Evolutionary conservation across 2,329 filamentous ascomycete genomes (phyloP), one percentile per base, ranked within the genome.

Genomic region (Cladosporium sp.): DNA sequence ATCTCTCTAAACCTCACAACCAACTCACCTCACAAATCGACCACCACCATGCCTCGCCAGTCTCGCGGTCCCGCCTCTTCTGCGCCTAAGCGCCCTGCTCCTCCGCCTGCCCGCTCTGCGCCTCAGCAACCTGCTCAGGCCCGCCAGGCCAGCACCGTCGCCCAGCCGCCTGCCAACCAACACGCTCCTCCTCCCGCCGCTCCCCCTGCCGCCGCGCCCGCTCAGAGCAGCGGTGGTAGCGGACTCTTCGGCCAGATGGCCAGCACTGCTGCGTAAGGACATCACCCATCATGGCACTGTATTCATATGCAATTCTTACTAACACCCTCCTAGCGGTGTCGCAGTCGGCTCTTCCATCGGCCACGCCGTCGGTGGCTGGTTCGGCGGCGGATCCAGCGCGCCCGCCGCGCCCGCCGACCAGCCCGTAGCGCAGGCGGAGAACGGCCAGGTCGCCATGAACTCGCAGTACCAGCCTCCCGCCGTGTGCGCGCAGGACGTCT

Each of bases 171-270:
- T 30, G 66, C 72, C 47, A 69, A 77, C 41, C 70, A 72, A 48
- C 72, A 77, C 43, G 70, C 76, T 50, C 80, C 81, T 50, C 70
- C 76, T 49, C 45, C 45, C 32, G 69, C 71, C 52, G 52, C 57
- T 45, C 73, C 67, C 56, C 64, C 68, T 54, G 73, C 63, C 47
- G 24, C 45, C 19, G 63, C 69, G 27, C 66, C 68, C 27, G 66
- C 67, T 22, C 67, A 67, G 43, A 73, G 76, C 48, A 73, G 76
- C 48, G 79, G 85, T 59, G 88, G 90, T 22, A 85, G 89, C 4
- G 92, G 93, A 57, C 79, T 99, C 9, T 89, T 99, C 62, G 92
- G 89, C 53, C 89, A 97, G 79, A 96, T 99, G 88, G 93, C 93
- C 60, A 90, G 85, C 68, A 99, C 93, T 52, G 93, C 93, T 70